A percentile compares a stretch with the other conserved stretches of the same genome.
Conservation (phyloP, 768 basidiomycete genomes). For the Cantharellus anzutake region DNA sequence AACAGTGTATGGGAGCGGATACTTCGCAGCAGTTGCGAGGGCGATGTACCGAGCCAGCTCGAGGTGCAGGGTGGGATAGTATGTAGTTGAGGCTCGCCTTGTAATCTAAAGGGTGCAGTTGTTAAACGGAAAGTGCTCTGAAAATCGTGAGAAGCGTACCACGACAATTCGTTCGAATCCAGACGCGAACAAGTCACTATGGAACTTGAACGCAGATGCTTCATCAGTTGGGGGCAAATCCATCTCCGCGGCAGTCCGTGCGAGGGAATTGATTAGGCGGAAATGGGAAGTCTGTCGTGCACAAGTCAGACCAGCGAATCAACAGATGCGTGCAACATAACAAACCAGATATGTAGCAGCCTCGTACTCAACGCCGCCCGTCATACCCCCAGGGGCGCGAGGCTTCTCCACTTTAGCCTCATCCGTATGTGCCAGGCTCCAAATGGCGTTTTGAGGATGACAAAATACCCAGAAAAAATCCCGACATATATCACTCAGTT, state of each 20-base stretch:
- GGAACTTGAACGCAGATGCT: constrained; percentile 65
- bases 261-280: constrained; percentile 66
- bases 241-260: constrained; percentile 42
- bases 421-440: constrained; percentile 71
- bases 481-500: constrained; percentile 74
- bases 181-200: constrained; percentile 71
- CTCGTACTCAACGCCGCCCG: constrained; percentile 95
- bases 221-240: constrained; percentile 48
- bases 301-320: neutral
- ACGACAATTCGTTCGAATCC: constrained; percentile 82
- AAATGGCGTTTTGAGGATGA: constrained; percentile 83
- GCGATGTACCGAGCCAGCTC: constrained; percentile 80
- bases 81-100: constrained; percentile 83
- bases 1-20: constrained; percentile 66
- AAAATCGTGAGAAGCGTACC: constrained; percentile 26
- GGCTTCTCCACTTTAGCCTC: constrained; percentile 74
- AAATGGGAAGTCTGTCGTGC: constrained; percentile 61
- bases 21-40: constrained; percentile 41
- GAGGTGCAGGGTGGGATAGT: constrained; percentile 88
- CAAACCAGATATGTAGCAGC: constrained; percentile 89
- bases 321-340: constrained; percentile 2
- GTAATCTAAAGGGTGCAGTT: constrained; percentile 22
- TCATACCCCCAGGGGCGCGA: constrained; percentile 91
- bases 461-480: constrained; percentile 98
- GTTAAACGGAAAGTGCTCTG: neutral